These are phyloP conservation scores for Geranomyces michiganensis DNA, from an alignment of 192 early-diverging fungal species.

Conservation along the genomic window DNA sequence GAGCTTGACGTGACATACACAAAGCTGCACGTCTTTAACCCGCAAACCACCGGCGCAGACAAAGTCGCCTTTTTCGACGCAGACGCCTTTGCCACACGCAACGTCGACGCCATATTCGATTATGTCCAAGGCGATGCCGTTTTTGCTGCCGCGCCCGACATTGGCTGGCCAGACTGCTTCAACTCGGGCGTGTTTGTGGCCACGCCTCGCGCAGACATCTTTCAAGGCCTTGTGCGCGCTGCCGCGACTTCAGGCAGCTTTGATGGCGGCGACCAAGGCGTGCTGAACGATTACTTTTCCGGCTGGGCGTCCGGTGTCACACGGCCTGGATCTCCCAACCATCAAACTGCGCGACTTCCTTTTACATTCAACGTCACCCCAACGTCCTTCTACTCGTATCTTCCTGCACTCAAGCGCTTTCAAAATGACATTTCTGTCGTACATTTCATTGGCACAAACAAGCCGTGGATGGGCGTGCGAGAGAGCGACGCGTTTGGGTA, in stretches of 20 bases:
- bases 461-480: conserved; percentile 72
- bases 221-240: conserved; percentile 52
- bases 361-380: conserved; percentile 92
- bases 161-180: conserved; percentile 97
- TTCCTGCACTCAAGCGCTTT: conserved; percentile 82
- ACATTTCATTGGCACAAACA: conserved; percentile 87
- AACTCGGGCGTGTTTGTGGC: conserved; percentile 94
- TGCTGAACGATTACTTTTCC: conserved; percentile 86
- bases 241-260: conserved; percentile 68
- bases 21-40: conserved; percentile 87
- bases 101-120: conserved; percentile 82
- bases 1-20: conserved; percentile 90
- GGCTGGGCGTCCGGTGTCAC: conserved; percentile 63
- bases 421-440: conserved; percentile 71
- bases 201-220: conserved; percentile 58
- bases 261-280: conserved; percentile 94
- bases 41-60: conserved; percentile 61
- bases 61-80: conserved; percentile 85
- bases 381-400: conserved; percentile 75
- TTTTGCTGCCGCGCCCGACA: conserved; percentile 88
- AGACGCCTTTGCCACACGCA: conserved; percentile 81
- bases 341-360: conserved; percentile 68
- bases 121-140: conserved; percentile 43
- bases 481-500: not conserved
- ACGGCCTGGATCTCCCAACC: conserved; percentile 12